Evolutionary conservation across 1,139 yeast species (phyloP), one percentile per base, ranked within the genome.

Genomic region (Arxiozyma telluris): DNA sequence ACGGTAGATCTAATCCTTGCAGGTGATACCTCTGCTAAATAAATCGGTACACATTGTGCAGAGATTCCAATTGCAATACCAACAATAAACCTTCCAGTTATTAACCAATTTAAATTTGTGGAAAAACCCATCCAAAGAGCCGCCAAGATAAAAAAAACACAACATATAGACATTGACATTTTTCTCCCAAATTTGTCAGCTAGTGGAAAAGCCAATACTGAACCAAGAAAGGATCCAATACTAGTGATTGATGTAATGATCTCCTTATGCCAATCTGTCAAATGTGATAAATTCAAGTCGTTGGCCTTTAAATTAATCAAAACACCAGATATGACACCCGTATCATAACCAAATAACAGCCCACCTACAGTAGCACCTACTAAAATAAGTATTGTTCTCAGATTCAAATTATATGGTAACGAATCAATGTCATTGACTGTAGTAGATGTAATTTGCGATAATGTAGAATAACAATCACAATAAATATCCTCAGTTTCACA

Each of bases 31-130:
- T 75, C 79, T 39, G 76, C 71, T 22, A 75, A 64, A 58, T 73
- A 75, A 4, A 75, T 69, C 0, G 78, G 78, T 1, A 73, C 73
- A 44, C 72, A 66, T 61, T 75, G 75, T 0, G 77, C 73, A 0
- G 76, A 76, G 12, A 70, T 68, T 5, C 79, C 79, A 9, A 74
- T 69, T 4, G 77, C 76, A 1, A 73, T 52, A 0, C 79, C 79
- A n/a, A 73, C 73, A 7, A 70, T 43, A 20, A 73, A 61, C 41
- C 79, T 63, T 0, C 78, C 78, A 11, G 60, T 25, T 3, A 72
- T 64, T 46, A 76, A 58, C 41, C 62, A 54, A 9, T 49, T 7
- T 17, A 71, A 62, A 1, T 69, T 58, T 1, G 55, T 52, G n/a
- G 75, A 62, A 4, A 66, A 44, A 0, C 74, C 72, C 72, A 76